Conservation (phyloP, 2,329 filamentous ascomycete genomes). For the Dothideomycetes sp. region DNA sequence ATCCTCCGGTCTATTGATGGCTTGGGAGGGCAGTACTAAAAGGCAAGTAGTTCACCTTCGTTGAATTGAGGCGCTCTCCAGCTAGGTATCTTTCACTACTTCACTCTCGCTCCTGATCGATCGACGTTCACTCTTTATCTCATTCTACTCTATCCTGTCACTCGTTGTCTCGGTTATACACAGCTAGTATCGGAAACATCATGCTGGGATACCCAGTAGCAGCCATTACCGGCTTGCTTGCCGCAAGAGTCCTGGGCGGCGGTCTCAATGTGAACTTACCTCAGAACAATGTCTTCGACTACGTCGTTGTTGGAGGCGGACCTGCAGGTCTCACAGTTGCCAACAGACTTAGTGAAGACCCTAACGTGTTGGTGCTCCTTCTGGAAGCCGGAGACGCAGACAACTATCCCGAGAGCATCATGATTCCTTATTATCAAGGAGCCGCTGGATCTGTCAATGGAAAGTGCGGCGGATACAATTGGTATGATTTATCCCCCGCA, state of each 20-base stretch:
- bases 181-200: not conserved
- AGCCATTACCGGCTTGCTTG: conserved; percentile 7
- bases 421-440: conserved; percentile 16
- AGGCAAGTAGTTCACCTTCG: too few relatives aligned
- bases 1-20: too few relatives aligned
- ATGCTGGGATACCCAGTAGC: not conserved
- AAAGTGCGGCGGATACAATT: conserved; percentile 15
- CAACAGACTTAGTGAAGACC: conserved; percentile 22
- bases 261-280: conserved; percentile 15
- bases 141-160: not conserved
- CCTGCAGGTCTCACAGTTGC: conserved; percentile 25
- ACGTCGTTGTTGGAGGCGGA: conserved; percentile 23
- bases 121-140: not conserved
- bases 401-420: conserved; percentile 17
- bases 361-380: conserved; percentile 22
- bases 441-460: conserved; percentile 14
- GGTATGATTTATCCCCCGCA: conserved; percentile 4
- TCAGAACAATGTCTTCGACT: conserved; percentile 19
- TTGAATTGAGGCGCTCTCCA: too few relatives aligned
- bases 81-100: too few relatives aligned
- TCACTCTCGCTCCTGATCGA: too few relatives aligned
- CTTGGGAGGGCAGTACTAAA: conserved; percentile 1
- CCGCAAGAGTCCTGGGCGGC: conserved; percentile 6
- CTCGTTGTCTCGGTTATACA: not conserved
- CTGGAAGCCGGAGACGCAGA: conserved; percentile 24